Evolutionary conservation across 345 rosid species (phyloP).

Genomic region (Excoecaria agallocha): DNA sequence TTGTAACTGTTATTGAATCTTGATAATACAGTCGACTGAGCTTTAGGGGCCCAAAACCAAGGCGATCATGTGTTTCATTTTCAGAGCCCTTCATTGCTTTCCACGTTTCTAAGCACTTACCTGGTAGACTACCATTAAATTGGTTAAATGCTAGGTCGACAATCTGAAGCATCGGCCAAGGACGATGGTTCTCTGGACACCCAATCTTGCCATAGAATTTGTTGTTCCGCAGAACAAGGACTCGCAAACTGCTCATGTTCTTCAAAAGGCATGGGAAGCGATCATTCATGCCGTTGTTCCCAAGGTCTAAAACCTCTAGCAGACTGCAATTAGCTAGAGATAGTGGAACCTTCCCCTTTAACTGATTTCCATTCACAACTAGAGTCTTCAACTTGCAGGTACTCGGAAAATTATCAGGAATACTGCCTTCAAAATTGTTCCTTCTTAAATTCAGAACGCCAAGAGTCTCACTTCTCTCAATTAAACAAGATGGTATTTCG

Average conservation of each 20-base stretch:
- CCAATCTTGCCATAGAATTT: slow-evolving; percentile 11
- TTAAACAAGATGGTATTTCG: slow-evolving; percentile 25
- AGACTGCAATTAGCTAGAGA: slow-evolving; percentile 28
- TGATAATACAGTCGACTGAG: slow-evolving; percentile 21
- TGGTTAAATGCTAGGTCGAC: slow-evolving; percentile 36
- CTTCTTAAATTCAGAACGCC: slow-evolving; percentile 35
- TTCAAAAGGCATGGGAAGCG: slow-evolving; percentile 38
- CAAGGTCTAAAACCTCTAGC: slow-evolving; percentile 40
- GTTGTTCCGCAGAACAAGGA: slow-evolving; percentile 39
- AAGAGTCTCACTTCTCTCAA: slow-evolving; percentile 1
- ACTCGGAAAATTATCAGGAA: background rate
- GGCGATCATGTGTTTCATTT: slow-evolving; percentile 17
- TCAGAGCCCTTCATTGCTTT: slow-evolving; percentile 34
- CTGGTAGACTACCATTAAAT: slow-evolving; percentile 30
- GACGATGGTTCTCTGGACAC: background rate
- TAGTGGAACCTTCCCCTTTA: slow-evolving; percentile 32
- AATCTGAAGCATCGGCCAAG: slow-evolving; percentile 40
- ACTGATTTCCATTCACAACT: slow-evolving; percentile 35
- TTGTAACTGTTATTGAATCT: slow-evolving; percentile 38
- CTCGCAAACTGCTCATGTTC: slow-evolving; percentile 28
- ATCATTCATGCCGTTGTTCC: slow-evolving; percentile 33
- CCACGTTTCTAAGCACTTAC: slow-evolving; percentile 17
- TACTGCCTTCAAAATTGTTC: slow-evolving; percentile 21
- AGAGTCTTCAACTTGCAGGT: slow-evolving; percentile 4
- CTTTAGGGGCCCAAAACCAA: slow-evolving; percentile 15